Conservation (phyloP, 2,329 filamentous ascomycete species). For the Pseudogymnoascus sp. region DNA sequence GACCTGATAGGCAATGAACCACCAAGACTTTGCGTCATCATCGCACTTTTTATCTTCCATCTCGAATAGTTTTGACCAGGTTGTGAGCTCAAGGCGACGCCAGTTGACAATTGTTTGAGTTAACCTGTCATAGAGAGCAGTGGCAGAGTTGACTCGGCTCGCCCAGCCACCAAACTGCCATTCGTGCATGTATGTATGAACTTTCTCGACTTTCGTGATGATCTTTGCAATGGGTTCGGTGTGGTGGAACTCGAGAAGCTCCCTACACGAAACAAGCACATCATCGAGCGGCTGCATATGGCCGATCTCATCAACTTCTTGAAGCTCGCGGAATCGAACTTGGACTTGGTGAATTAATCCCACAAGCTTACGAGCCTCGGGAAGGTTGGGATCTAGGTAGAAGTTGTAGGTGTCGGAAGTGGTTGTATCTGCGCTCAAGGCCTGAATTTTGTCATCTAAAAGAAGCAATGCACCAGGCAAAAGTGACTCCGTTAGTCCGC, state of each 20-base stretch:
- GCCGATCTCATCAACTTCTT: conserved; percentile 55
- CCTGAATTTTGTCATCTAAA: conserved; percentile 52
- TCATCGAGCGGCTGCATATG: conserved; percentile 72
- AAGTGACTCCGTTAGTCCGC: conserved; percentile 42
- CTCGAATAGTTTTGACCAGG: conserved; percentile 84
- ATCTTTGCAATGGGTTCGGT: conserved; percentile 79
- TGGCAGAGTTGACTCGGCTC: conserved; percentile 66
- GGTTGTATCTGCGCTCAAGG: conserved; percentile 34
- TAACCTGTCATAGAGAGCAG: conserved; percentile 63
- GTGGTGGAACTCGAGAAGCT: conserved; percentile 67
- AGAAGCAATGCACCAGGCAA: conserved; percentile 59
- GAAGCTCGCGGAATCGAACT: conserved; percentile 63
- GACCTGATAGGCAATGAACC: conserved; percentile 91
- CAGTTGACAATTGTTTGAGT: conserved; percentile 78
- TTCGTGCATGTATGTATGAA: conserved; percentile 79
- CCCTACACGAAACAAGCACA: conserved; percentile 65
- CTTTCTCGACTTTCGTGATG: conserved; percentile 76
- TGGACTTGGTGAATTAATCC: conserved; percentile 61
- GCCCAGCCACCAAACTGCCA: conserved; percentile 87
- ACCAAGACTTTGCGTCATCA: conserved; percentile 81
- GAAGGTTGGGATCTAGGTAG: conserved; percentile 72
- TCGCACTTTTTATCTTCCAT: conserved; percentile 70
- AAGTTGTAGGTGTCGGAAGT: conserved; percentile 64
- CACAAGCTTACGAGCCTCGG: conserved; percentile 68
- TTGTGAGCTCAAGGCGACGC: conserved; percentile 83